A percentile compares a stretch with the other conserved stretches of the same genome.
phyloP scores from a whole-genome alignment of 495 filamentous ascomycete genomes.

The Xylaria castorea region DNA sequence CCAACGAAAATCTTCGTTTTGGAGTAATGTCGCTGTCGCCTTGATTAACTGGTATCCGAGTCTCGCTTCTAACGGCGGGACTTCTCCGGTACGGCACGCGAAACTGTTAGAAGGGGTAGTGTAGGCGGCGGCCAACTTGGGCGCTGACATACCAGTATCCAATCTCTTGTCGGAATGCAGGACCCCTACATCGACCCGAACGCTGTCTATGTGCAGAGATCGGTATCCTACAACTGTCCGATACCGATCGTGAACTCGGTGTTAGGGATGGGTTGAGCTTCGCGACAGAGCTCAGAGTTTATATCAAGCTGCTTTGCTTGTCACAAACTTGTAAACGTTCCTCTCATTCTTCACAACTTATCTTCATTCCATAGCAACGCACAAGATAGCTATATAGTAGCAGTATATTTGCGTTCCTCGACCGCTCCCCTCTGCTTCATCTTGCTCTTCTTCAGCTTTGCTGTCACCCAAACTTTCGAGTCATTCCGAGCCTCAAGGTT shows the following conservation, averaged over 20 bases:
- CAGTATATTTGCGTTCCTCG: not conserved
- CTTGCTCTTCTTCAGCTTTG: not conserved
- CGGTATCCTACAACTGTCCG: slow-evolving; percentile 1
- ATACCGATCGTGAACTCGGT: not conserved
- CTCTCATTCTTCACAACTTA: not conserved
- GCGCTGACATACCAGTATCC: not conserved
- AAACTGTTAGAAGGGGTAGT: not conserved
- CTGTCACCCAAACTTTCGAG: not conserved
- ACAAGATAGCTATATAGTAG: not conserved
- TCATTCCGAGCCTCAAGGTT: not conserved
- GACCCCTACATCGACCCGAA: not conserved
- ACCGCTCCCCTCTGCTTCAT: not conserved
- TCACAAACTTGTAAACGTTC: not conserved
- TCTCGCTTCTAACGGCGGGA: not conserved
- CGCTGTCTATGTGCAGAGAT: not conserved
- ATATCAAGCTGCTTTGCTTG: slow-evolving; percentile 5
- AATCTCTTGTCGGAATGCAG: not conserved
- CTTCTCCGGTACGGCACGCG: not conserved
- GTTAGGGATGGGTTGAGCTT: not conserved
- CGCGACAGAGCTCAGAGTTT: not conserved
- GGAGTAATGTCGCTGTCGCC: not conserved
- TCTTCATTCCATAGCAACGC: not conserved
- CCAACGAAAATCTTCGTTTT: not conserved
- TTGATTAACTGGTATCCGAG: not conserved
- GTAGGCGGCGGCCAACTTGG: no score